These are phyloP conservation scores for Gymnopilus dilepis DNA, from an alignment of 768 basidiomycete genomes.

Conservation along the genomic window DNA sequence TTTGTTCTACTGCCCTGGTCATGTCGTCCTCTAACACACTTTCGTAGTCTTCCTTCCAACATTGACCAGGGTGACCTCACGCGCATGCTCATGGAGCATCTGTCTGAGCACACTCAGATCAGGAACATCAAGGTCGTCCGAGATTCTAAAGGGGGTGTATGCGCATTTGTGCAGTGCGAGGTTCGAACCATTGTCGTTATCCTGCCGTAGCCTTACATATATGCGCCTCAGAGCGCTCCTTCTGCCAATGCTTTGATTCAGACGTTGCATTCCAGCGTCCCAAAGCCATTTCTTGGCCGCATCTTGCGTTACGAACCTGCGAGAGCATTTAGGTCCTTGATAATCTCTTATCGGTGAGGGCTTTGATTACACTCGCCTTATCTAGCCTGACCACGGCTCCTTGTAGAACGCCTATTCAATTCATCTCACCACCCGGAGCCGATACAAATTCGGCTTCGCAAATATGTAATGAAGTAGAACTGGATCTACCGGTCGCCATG, in stretches of 20 bases:
- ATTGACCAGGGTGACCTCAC: conserved; percentile 69
- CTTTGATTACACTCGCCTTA: background rate
- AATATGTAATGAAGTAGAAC: conserved; percentile 38
- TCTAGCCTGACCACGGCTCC: conserved; percentile 1
- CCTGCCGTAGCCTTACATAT: conserved; percentile 19
- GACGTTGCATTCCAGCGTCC: conserved; percentile 57
- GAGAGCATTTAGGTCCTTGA: conserved; percentile 72
- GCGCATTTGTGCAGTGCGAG: conserved; percentile 88
- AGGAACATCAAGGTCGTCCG: conserved; percentile 75
- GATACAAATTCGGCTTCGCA: conserved; percentile 21
- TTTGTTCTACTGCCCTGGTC: conserved; percentile 31
- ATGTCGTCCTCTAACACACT: conserved; percentile 6
- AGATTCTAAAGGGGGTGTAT: conserved; percentile 77
- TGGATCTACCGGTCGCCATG: conserved; percentile 65
- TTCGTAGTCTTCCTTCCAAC: conserved; percentile 66
- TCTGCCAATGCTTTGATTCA: conserved; percentile 65
- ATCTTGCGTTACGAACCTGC: conserved; percentile 79
- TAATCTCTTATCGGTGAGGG: conserved; percentile 67
- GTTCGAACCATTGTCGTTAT: conserved; percentile 40
- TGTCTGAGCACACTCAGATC: conserved; percentile 68
- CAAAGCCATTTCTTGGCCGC: conserved; percentile 73
- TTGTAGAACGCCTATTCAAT: conserved; percentile 44
- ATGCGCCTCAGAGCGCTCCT: conserved; percentile 52
- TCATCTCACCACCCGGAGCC: conserved; percentile 28
- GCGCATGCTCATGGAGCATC: conserved; percentile 64